Base-by-base conservation (phyloP, 2,329 filamentous ascomycete species). In the Trichoderma harzianum region DNA sequence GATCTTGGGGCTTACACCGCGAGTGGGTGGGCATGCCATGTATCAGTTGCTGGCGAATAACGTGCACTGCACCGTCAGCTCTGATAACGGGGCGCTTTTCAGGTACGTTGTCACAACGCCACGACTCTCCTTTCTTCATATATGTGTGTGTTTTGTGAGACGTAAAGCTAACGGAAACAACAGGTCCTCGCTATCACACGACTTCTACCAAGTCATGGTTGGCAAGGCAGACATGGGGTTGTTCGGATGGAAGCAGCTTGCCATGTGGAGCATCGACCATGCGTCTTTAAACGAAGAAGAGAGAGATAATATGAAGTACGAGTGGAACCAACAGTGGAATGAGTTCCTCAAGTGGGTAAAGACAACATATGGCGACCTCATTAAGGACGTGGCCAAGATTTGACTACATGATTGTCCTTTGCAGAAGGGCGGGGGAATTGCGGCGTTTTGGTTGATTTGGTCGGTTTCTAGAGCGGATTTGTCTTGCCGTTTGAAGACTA, bases 181-280 rank as follows among this genome's bases (percentile, higher is more conserved):
- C 24, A 69, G 90, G 74, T 93, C 91, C 16, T 89, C 89, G 2
- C 84, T 94, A 57, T 91, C 90, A 1, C 91, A 93, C 74, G 92
- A 94, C 77, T 93, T 94, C 77, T 94, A 93, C 78, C 92, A 94
- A 77, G 86, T 91, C 72, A 89, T 94, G 84, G 86, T 92, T 8
- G 92, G 92, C 62, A 89, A 89, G 58, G 83, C 86, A 14, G 86
- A 88, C 71, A 92, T 94, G 86, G 87, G 85, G 21, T 80, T 94
- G 0, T 88, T 88, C 74, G 91, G 91, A 57, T 92, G 91, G 90
- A 91, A 91, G 77, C 91, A 93, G 79, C 84, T 91, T 26, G 84
- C 84, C 18, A 80, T 86, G 74, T 91, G 89, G 89, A 91, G 89
- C 75, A 80, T 91, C 16, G 83, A 89, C 71, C 88, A 91, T 77